Conservation (phyloP, 176 grass and related monocot genomes). For the Lolium perenne region DNA sequence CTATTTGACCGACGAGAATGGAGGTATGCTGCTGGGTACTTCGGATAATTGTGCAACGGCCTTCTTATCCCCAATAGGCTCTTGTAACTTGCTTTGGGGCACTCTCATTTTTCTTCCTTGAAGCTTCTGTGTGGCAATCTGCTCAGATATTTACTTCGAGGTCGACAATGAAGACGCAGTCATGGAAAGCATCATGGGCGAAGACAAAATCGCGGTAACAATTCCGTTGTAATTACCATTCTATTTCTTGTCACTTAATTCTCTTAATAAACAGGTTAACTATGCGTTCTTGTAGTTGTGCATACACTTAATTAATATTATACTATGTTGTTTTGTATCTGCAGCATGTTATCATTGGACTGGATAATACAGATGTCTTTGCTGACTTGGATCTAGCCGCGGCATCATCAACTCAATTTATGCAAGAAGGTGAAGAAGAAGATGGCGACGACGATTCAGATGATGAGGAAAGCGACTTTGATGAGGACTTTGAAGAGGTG, state of each 20-base stretch:
- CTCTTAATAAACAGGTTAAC: slow-evolving; percentile 3
- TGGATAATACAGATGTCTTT: slow-evolving; percentile 85
- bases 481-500: slow-evolving; percentile 68
- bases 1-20: slow-evolving; percentile 91
- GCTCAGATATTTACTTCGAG: slow-evolving; percentile 97
- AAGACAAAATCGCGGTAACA: slow-evolving; percentile 78
- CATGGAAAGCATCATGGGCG: slow-evolving; percentile 66
- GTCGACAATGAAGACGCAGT: slow-evolving; percentile 73
- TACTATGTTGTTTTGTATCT: slow-evolving; percentile 26
- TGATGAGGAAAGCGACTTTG: slow-evolving; percentile 62
- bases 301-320: not conserved
- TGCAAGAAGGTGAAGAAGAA: slow-evolving; percentile 50
- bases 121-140: slow-evolving; percentile 51
- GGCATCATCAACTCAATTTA: slow-evolving; percentile 49
- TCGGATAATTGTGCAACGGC: not conserved
- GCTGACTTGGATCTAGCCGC: slow-evolving; percentile 60
- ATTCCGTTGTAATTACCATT: slow-evolving; percentile 30
- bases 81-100: slow-evolving; percentile 32
- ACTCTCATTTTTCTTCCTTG: slow-evolving; percentile 34
- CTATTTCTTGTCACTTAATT: slow-evolving; percentile 12
- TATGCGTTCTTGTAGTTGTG: not conserved
- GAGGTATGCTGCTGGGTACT: slow-evolving; percentile 53
- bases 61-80: slow-evolving; percentile 27
- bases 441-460: slow-evolving; percentile 49
- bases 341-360: slow-evolving; percentile 87